Conservation (phyloP, 495 filamentous ascomycete species). For the Rhypophila decipiens region DNA sequence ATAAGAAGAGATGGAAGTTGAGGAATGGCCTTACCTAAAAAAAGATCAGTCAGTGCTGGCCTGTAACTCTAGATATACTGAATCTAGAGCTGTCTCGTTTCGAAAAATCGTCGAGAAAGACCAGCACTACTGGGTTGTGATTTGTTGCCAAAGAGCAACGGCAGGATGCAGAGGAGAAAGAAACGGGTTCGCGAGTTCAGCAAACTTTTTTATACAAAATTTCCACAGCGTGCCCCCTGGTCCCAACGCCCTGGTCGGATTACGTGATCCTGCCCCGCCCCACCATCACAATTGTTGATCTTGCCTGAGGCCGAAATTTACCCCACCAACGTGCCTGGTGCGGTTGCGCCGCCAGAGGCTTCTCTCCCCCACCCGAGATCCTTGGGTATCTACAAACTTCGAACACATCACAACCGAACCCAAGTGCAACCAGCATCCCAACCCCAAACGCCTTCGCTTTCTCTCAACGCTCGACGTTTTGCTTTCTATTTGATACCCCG, state of each 20-base stretch:
- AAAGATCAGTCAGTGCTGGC: background rate
- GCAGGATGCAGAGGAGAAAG: background rate
- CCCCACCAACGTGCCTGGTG: conserved; percentile 12
- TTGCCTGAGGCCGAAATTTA: conserved; percentile 16
- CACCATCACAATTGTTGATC: background rate
- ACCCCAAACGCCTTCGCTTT: background rate
- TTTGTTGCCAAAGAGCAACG: background rate
- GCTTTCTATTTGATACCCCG: background rate
- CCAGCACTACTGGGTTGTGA: too few species aligned
- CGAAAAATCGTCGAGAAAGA: too few species aligned
- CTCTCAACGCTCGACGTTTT: background rate
- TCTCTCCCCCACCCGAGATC: conserved; percentile 1
- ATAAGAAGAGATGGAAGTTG: background rate
- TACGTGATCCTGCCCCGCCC: background rate
- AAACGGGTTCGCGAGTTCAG: background rate
- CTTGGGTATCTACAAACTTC: conserved; percentile 23
- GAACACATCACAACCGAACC: conserved; percentile 3
- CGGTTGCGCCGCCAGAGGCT: background rate
- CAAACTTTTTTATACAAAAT: background rate
- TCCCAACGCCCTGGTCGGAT: too few species aligned
- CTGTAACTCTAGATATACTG: too few species aligned
- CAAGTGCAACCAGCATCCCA: background rate
- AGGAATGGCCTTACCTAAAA: background rate
- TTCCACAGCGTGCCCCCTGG: too few species aligned
- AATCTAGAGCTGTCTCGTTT: too few species aligned